Conservation (phyloP, 2,329 filamentous ascomycete genomes). For the Talaromyces sp. region DNA sequence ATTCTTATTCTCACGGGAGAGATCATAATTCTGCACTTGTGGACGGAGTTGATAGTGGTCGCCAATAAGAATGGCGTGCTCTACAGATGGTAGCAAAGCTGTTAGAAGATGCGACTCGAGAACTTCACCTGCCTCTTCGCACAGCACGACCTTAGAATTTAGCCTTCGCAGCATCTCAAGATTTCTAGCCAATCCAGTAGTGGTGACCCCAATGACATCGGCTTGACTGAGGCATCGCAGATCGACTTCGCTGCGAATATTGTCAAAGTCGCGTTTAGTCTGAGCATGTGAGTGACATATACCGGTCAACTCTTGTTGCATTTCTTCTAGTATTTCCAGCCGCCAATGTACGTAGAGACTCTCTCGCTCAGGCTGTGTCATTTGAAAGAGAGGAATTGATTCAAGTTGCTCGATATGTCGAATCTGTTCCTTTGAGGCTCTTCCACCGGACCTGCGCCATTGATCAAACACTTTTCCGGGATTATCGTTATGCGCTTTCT, state of each 20-base stretch:
- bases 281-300: neutral
- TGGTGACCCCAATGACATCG: constrained; percentile 55
- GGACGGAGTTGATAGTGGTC: constrained; percentile 46
- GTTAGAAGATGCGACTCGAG: constrained; percentile 43
- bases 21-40: constrained; percentile 37
- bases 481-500: neutral
- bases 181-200: constrained; percentile 49
- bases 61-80: constrained; percentile 45
- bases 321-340: neutral
- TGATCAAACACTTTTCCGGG: neutral
- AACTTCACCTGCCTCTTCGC: constrained; percentile 46
- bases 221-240: constrained; percentile 36
- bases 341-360: neutral
- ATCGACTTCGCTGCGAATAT: constrained; percentile 26
- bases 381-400: neutral
- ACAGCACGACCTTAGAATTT: constrained; percentile 40
- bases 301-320: neutral
- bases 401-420: neutral
- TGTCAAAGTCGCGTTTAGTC: constrained; percentile 21
- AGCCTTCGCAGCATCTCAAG: constrained; percentile 47
- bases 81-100: constrained; percentile 39
- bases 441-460: neutral
- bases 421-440: neutral
- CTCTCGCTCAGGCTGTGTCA: constrained; percentile 7
- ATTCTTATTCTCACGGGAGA: constrained; percentile 32